phyloP scores from a whole-genome alignment of 2,329 filamentous ascomycete species.

The Aspergillus pseudonomiae region DNA sequence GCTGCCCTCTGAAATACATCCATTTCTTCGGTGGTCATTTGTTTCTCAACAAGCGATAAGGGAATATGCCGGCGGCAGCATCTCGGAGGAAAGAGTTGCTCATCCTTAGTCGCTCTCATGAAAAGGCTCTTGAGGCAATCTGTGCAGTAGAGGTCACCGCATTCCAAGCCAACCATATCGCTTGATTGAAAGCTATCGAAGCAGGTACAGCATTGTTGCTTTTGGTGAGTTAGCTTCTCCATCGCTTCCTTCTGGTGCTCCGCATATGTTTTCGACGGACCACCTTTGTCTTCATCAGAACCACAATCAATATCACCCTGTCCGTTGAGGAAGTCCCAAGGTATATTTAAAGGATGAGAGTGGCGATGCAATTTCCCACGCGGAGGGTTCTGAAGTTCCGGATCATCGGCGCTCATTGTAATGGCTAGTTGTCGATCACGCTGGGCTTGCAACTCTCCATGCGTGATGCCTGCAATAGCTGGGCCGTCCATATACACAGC shows the following conservation, averaged over 20 bases:
- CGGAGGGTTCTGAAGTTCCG: not conserved
- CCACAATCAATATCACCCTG: not conserved
- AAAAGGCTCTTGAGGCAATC: conserved; percentile 8
- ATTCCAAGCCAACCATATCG: not conserved
- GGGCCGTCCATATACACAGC: not conserved
- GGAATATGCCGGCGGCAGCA: conserved; percentile 12
- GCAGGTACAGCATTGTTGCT: not conserved
- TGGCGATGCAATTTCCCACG: accelerated
- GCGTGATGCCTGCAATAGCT: not conserved
- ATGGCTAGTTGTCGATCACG: not conserved
- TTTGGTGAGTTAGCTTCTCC: not conserved
- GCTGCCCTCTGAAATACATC: not conserved
- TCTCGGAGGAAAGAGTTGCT: conserved; percentile 10
- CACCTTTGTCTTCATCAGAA: not conserved
- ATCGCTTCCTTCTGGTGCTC: not conserved
- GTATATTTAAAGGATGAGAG: not conserved
- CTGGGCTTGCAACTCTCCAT: not conserved
- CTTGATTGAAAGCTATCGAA: not conserved
- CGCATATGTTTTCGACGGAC: not conserved
- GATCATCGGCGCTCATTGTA: not conserved
- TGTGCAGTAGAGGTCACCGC: conserved; percentile 5
- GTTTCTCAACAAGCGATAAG: not conserved
- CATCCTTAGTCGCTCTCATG: conserved; percentile 1
- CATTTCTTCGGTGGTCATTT: not conserved
- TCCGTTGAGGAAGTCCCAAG: not conserved